Conservation (phyloP, 1,284 basidiomycete species). For the Cystobasidium sp. region DNA sequence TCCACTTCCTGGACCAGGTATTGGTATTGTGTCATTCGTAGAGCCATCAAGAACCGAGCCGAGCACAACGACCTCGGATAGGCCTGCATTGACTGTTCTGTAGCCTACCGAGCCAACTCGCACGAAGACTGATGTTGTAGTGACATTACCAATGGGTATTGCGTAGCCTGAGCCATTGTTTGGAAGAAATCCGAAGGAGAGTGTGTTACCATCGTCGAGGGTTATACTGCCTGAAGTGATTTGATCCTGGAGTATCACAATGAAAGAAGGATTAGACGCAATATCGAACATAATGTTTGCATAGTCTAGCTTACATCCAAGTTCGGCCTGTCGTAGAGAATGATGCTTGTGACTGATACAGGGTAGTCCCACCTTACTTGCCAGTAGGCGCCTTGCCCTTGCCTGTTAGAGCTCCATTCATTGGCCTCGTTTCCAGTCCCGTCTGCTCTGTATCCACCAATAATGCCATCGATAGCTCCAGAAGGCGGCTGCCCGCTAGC, state of each 20-base stretch:
- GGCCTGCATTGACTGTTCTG: constrained; percentile 9
- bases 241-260: constrained; percentile 1
- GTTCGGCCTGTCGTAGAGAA: constrained; percentile 47
- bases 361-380: constrained; percentile 19
- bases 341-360: constrained; percentile 26
- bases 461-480: constrained; percentile 47
- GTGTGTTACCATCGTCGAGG: constrained; percentile 44
- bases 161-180: constrained; percentile 47
- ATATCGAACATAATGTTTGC: too few species aligned
- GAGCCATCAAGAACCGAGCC: background rate
- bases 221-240: constrained; percentile 27
- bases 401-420: constrained; percentile 45
- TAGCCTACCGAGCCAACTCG: constrained; percentile 28
- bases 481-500: constrained; percentile 29
- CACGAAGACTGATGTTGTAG: constrained; percentile 11
- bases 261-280: background rate
- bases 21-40: constrained; percentile 7
- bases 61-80: constrained; percentile 8
- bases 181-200: constrained; percentile 46
- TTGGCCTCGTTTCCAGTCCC: constrained; percentile 47
- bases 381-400: constrained; percentile 19
- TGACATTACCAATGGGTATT: constrained; percentile 35
- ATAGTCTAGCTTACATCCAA: background rate
- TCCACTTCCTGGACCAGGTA: background rate
- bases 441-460: constrained; percentile 47